Percentiles rank a stretch among this genome's conserved stretches.
Evolutionary conservation across 2,329 filamentous ascomycete species (phyloP).

Genomic region (Fusarium sp.): DNA sequence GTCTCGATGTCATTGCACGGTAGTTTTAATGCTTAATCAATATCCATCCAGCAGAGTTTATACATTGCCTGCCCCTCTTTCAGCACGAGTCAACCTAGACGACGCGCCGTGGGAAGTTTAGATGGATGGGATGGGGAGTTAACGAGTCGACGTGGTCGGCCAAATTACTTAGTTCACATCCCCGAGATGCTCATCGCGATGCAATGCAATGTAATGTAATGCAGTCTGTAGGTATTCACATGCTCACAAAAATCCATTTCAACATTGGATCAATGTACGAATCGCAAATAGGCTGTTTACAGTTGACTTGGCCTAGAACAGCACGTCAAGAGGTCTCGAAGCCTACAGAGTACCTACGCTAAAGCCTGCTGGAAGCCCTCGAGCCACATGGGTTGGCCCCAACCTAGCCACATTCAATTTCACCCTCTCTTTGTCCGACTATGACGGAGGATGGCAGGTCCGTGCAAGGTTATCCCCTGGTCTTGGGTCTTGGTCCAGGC

Average conservation of each 20-base stretch:
- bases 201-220: not conserved
- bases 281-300: conserved; percentile 17
- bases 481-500: not conserved
- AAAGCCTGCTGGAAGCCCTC: not conserved
- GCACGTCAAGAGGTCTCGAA: conserved; percentile 19
- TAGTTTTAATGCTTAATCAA: conserved; percentile 5
- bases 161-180: not conserved
- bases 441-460: conserved; percentile 27
- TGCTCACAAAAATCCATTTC: not conserved
- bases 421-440: not conserved
- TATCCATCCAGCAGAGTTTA: conserved; percentile 5
- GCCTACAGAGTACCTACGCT: not conserved
- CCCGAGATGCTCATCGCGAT: conserved; percentile 3
- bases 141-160: not conserved
- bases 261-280: not conserved
- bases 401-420: conserved; percentile 19
- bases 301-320: conserved; percentile 16
- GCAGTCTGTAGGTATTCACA: not conserved
- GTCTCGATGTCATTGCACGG: conserved; percentile 18
- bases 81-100: conserved; percentile 9
- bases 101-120: not conserved
- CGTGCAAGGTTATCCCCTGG: conserved; percentile 26
- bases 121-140: not conserved
- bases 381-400: conserved; percentile 30
- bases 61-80: not conserved